These are phyloP conservation scores for Trichoderma reesei DNA, from an alignment of 495 filamentous ascomycete species.

Conservation along the genomic window DNA sequence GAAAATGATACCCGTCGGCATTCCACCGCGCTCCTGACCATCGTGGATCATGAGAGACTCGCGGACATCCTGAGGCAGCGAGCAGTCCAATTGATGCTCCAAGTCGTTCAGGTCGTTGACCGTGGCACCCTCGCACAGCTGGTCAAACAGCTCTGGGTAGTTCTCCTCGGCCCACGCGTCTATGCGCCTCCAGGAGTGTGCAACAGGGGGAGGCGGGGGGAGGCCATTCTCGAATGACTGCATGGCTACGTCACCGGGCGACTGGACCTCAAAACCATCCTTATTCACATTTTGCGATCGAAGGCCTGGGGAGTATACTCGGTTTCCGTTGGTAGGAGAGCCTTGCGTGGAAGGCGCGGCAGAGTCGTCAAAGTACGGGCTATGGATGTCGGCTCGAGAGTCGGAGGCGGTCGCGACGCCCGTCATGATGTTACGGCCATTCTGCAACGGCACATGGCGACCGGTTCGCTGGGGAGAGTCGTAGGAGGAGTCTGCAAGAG, in stretches of 20 bases:
- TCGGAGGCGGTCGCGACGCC: constrained; percentile 71
- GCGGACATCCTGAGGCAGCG: constrained; percentile 83
- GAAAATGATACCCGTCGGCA: constrained; percentile 88
- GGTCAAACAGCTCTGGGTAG: constrained; percentile 88
- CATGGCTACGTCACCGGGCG: constrained; percentile 83
- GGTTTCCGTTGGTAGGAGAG: constrained; percentile 50
- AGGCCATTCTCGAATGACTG: constrained; percentile 89
- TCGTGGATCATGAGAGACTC: constrained; percentile 89
- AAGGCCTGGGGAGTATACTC: constrained; percentile 86
- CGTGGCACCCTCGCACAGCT: constrained; percentile 83
- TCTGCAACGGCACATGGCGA: constrained; percentile 66
- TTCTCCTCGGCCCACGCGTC: constrained; percentile 90
- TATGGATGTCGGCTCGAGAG: constrained; percentile 63
- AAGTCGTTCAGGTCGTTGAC: constrained; percentile 94
- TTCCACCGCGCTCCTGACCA: constrained; percentile 87
- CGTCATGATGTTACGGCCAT: constrained; percentile 61
- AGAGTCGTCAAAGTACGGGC: constrained; percentile 63
- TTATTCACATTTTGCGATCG: constrained; percentile 57
- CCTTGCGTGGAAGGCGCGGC: constrained; percentile 43
- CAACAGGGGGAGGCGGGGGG: constrained; percentile 77
- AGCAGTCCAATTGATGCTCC: constrained; percentile 92
- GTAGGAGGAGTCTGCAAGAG: constrained; percentile 63
- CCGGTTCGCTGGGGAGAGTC: constrained; percentile 82
- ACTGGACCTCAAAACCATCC: constrained; percentile 56
- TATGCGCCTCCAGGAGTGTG: constrained; percentile 87